Evolutionary conservation across 1,284 basidiomycete genomes (phyloP).

Genomic region (Cryptococcus sp.): DNA sequence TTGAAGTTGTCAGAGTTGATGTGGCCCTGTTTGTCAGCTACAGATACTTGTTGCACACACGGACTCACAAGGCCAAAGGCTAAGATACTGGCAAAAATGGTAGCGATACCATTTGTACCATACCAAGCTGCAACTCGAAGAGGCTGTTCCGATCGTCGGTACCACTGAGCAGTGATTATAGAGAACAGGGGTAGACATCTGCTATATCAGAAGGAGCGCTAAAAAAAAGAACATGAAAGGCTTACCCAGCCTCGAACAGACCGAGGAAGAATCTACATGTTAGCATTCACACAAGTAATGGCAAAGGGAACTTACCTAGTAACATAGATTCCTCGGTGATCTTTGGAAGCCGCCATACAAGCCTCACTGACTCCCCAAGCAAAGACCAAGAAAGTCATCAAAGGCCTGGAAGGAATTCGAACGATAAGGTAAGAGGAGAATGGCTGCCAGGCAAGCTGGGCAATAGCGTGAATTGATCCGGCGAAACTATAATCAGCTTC

Average conservation of each 20-base stretch:
- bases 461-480: conserved; percentile 38
- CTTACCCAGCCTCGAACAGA: conserved; percentile 43
- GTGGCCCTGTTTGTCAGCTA: conserved; percentile 22
- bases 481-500: conserved; percentile 12
- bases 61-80: conserved; percentile 33
- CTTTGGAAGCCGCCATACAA: conserved; percentile 32
- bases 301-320: not conserved
- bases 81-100: conserved; percentile 39
- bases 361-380: conserved; percentile 35
- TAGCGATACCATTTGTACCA: conserved; percentile 44
- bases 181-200: conserved; percentile 45
- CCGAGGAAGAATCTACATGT: conserved; percentile 36
- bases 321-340: conserved; percentile 13
- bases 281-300: too few species aligned
- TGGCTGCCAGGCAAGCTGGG: conserved; percentile 44
- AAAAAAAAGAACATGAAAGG: too few species aligned
- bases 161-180: conserved; percentile 48
- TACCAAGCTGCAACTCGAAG: conserved; percentile 44
- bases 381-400: conserved; percentile 41
- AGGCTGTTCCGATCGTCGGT: conserved; percentile 46
- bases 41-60: not conserved
- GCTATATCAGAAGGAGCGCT: too few species aligned
- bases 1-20: conserved; percentile 30
- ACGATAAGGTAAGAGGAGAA: conserved; percentile 39
- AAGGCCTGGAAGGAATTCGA: conserved; percentile 30